Evolutionary conservation across 768 basidiomycete species (phyloP).

Genomic region (Naganishia antarctica): DNA sequence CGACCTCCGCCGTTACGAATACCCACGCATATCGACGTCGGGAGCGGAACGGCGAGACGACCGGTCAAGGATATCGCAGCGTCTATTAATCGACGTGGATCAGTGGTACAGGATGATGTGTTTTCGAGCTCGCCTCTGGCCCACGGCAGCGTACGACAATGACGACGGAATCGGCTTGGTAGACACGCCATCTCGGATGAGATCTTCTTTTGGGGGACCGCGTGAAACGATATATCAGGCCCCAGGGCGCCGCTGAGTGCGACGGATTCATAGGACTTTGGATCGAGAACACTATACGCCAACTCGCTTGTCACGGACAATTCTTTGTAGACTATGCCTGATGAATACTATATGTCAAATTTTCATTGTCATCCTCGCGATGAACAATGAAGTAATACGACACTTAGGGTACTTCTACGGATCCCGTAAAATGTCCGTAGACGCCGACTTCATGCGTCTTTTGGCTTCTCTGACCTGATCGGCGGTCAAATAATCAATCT

Average conservation of each 20-base stretch:
- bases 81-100: slow-evolving; percentile 27
- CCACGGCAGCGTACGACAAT: too few species aligned
- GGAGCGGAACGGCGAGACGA: slow-evolving; percentile 1
- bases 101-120: background rate
- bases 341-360: background rate
- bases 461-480: slow-evolving; percentile 19
- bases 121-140: background rate
- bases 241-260: slow-evolving; percentile 5
- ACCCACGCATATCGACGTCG: slow-evolving; percentile 17
- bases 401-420: too few species aligned
- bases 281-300: background rate
- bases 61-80: slow-evolving; percentile 27
- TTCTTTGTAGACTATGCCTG: background rate
- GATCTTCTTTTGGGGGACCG: background rate
- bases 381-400: too few species aligned
- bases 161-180: background rate
- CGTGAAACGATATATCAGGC: slow-evolving; percentile 5
- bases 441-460: slow-evolving; percentile 7
- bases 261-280: background rate
- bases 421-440: slow-evolving; percentile 11
- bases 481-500: slow-evolving; percentile 16
- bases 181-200: background rate
- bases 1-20: slow-evolving; percentile 19
- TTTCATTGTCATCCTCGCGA: too few species aligned
- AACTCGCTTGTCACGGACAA: background rate